These are phyloP conservation scores for Dothideomycetes sp. DNA, from an alignment of 2,329 filamentous ascomycete species.

Conservation along the genomic window DNA sequence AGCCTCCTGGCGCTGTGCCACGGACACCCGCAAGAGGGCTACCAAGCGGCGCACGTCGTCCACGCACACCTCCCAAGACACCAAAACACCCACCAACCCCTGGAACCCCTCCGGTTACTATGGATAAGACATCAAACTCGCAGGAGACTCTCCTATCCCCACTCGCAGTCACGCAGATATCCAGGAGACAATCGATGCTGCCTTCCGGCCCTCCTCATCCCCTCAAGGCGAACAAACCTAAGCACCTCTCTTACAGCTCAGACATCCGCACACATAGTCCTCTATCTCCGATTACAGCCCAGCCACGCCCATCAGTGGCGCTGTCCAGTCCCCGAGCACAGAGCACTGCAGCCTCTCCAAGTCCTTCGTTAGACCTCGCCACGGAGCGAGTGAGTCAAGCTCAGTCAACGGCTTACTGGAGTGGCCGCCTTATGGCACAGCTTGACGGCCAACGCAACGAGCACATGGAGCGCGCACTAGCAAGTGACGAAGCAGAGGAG, in stretches of 20 bases:
- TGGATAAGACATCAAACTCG: too few species aligned
- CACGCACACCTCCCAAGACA: background rate
- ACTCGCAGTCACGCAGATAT: background rate
- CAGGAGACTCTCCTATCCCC: background rate
- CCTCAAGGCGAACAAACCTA: background rate
- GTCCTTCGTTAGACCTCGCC: background rate
- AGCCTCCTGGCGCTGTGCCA: too few species aligned
- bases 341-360: too few species aligned
- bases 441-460: conserved; percentile 6
- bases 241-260: background rate
- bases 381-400: background rate
- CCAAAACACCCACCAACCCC: background rate
- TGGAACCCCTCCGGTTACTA: background rate
- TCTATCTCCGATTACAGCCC: too few species aligned
- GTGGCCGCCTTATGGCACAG: conserved; percentile 6
- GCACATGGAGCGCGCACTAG: background rate
- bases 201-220: background rate
- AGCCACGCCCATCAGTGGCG: too few species aligned
- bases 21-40: too few species aligned
- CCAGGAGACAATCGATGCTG: conserved; percentile 5
- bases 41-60: too few species aligned
- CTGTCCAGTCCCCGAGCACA: too few species aligned
- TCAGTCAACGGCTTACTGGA: conserved; percentile 9
- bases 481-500: background rate
- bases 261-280: background rate